phyloP scores from a whole-genome alignment of 805 yeast genomes.

The Yueomyces sp. region DNA sequence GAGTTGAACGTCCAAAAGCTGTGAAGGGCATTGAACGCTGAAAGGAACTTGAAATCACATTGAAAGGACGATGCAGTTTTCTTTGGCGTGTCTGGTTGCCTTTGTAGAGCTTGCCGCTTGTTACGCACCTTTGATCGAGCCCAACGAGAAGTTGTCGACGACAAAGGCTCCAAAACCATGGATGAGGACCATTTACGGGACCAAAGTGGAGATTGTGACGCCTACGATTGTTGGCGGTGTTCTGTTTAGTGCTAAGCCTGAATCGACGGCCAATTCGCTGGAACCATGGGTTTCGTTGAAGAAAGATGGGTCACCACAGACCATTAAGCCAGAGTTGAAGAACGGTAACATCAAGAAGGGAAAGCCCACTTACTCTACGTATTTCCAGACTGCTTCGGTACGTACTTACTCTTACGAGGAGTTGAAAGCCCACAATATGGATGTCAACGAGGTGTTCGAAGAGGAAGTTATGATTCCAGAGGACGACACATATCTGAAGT shows the following conservation, averaged over 20 bases:
- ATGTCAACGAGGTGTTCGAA: constrained; percentile 39
- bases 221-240: constrained; percentile 52
- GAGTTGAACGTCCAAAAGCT: background rate
- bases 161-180: constrained; percentile 41
- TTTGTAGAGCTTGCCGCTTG: background rate
- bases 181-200: constrained; percentile 55
- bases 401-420: constrained; percentile 43
- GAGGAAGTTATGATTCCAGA: constrained; percentile 49
- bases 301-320: constrained; percentile 70
- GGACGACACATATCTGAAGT: constrained; percentile 52
- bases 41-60: background rate
- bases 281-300: constrained; percentile 74
- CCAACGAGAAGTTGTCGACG: constrained; percentile 17
- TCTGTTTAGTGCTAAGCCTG: constrained; percentile 35
- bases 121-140: constrained; percentile 3
- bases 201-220: constrained; percentile 49
- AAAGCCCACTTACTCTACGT: constrained; percentile 62
- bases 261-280: constrained; percentile 42
- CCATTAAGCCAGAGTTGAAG: constrained; percentile 62
- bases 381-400: constrained; percentile 60
- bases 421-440: constrained; percentile 62
- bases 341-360: constrained; percentile 56
- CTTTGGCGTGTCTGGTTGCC: background rate
- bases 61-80: background rate
- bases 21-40: background rate